These are phyloP conservation scores for Oryza officinalis DNA, from an alignment of 176 grass and related monocot species.

Conservation along the genomic window DNA sequence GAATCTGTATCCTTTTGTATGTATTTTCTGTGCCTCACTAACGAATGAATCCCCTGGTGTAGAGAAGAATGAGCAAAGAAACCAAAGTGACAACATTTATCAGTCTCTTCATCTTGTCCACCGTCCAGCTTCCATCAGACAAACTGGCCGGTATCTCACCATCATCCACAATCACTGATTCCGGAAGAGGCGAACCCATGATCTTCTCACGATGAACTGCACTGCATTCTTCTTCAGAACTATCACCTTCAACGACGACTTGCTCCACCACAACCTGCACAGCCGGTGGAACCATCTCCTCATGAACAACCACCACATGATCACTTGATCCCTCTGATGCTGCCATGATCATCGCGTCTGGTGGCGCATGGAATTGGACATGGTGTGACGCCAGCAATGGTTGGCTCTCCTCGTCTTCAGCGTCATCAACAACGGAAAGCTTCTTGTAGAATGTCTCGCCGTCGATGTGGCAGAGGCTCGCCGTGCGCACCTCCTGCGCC, in stretches of 20 bases:
- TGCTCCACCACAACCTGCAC: slow-evolving; percentile 29
- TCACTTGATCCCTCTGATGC: neutral
- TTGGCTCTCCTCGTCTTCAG: neutral
- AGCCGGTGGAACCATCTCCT: slow-evolving; percentile 28
- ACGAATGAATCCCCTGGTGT: slow-evolving; percentile 31
- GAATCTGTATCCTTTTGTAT: neutral
- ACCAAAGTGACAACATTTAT: slow-evolving; percentile 34
- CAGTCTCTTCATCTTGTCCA: slow-evolving; percentile 40
- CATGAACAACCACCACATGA: slow-evolving; percentile 18
- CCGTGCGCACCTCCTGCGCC: slow-evolving; percentile 81
- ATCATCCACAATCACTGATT: neutral
- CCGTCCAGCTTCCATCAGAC: slow-evolving; percentile 21
- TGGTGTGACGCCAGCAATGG: neutral
- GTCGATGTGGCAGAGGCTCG: slow-evolving; percentile 52
- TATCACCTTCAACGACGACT: neutral
- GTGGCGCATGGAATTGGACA: neutral
- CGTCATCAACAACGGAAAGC: neutral
- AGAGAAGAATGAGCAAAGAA: slow-evolving; percentile 35
- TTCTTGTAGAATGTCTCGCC: slow-evolving; percentile 57
- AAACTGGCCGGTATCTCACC: neutral
- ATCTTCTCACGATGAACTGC: neutral
- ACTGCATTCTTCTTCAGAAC: slow-evolving; percentile 11
- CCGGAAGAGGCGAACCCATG: neutral
- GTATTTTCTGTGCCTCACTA: neutral
- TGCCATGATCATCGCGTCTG: neutral